These are phyloP conservation scores for Lentinus polychrous DNA, from an alignment of 1,284 basidiomycete genomes.

Conservation along the genomic window DNA sequence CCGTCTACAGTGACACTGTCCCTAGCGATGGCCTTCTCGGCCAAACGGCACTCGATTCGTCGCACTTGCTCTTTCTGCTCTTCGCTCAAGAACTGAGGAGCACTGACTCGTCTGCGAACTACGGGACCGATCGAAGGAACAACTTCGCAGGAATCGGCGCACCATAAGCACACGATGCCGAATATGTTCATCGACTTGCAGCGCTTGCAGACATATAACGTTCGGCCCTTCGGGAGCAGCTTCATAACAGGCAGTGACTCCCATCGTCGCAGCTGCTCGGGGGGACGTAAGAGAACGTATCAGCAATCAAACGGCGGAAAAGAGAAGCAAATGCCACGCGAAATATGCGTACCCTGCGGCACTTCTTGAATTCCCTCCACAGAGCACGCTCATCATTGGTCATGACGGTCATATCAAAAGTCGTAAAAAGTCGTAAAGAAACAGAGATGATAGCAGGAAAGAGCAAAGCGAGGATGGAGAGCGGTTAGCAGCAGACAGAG, in stretches of 20 bases:
- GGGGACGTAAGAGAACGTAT: not conserved
- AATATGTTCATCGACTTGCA: slow-evolving; percentile 47
- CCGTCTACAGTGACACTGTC: not conserved
- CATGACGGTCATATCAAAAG: no score
- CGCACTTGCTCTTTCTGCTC: slow-evolving; percentile 24
- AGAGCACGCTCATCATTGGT: slow-evolving; percentile 1
- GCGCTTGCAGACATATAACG: slow-evolving; percentile 40
- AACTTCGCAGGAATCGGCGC: slow-evolving; percentile 39
- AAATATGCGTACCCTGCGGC: slow-evolving; percentile 15
- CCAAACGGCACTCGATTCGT: slow-evolving; percentile 14
- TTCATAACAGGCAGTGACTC: slow-evolving; percentile 46
- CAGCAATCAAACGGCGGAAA: not conserved
- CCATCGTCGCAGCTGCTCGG: slow-evolving; percentile 21
- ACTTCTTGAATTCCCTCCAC: slow-evolving; percentile 18
- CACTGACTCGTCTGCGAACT: slow-evolving; percentile 31
- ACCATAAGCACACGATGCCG: slow-evolving; percentile 52
- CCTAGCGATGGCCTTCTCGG: not conserved
- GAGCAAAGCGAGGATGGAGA: no score
- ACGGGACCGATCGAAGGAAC: slow-evolving; percentile 30
- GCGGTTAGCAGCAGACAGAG: no score
- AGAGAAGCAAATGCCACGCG: not conserved
- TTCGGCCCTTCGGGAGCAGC: slow-evolving; percentile 35
- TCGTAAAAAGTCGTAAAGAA: no score
- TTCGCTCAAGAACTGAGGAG: slow-evolving; percentile 27
- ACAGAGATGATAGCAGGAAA: no score